Evolutionary conservation across 441 rosid genomes (phyloP), one percentile per base, ranked within the genome.

Genomic region (Syzygium syzygioides): DNA sequence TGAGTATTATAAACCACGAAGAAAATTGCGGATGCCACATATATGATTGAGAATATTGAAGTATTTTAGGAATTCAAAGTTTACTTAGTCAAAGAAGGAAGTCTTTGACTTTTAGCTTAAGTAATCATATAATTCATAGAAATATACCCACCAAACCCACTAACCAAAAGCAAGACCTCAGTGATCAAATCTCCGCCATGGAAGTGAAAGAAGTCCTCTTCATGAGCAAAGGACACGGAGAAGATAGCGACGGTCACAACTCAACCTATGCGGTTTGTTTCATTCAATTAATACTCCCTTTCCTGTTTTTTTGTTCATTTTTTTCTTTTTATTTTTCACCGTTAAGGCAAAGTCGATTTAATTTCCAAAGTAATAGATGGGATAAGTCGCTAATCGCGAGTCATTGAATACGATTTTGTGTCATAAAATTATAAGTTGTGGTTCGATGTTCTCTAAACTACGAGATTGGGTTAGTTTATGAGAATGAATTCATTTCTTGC

Each of bases 201-300:
- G 91, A 86, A 34, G 85, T 60, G 86, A 76, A 89, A 88, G 85
- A 87, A 57, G 88, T 87, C 57, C 55, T 89, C n/a, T 64, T 55
- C 89, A 89, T 89, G 92, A 91, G 18, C 79, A 85, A 86, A 83
- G 92, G 90, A 87, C 87, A 89, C 4, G 88, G 88, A 64, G 92
- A 91, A 86, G 13, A 66, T 25, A 91, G 90, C 88, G 89, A 45
- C 37, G 55, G 25, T 64, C 62, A 55, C 14, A 66, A 53, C 88
- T 87, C 90, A 17, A 34, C 48, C 50, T 55, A 23, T 20, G 32
- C 86, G 32, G 89, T 89, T 52, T 23, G 28, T 71, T 37, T 34
- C 80, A 20, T 71, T 71, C 50, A 20, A 37, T 34, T 71, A 23
- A 34, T 45, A 19, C 28, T 10, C 45, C 6, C 50, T 48, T 41